Percentiles rank a stretch among this genome's conserved stretches.
Evolutionary conservation across 768 basidiomycete species (phyloP).

Genomic region (Strobilomyces confusus): DNA sequence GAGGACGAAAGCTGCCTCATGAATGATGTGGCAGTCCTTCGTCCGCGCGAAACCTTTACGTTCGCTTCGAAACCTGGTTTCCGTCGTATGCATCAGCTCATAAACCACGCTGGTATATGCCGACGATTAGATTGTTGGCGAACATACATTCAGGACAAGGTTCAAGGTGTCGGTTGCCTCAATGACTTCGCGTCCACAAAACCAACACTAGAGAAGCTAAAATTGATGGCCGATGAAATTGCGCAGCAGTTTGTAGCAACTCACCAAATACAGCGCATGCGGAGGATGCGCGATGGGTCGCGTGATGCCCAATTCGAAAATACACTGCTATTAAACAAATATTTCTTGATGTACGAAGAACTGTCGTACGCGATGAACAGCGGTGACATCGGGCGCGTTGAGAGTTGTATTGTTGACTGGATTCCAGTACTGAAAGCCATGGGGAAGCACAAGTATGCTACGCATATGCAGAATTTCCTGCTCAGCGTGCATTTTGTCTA

Average conservation of each 20-base stretch:
- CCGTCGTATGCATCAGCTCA: background rate
- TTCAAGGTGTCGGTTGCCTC: too few species aligned
- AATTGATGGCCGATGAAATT: conserved; percentile 23
- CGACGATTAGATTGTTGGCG: too few species aligned
- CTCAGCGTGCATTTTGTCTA: background rate
- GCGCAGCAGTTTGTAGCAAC: too few species aligned
- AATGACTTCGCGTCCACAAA: conserved; percentile 6
- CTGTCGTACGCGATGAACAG: conserved; percentile 31
- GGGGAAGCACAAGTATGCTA: background rate
- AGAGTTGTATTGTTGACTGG: background rate
- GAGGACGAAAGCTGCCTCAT: too few species aligned
- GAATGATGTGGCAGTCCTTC: background rate
- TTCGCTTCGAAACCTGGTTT: background rate
- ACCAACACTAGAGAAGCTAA: conserved; percentile 25
- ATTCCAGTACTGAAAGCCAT: background rate
- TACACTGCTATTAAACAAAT: conserved; percentile 27
- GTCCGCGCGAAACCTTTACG: background rate
- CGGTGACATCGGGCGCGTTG: background rate
- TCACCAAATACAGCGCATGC: too few species aligned
- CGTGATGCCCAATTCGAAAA: conserved; percentile 30
- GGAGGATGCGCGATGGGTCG: background rate
- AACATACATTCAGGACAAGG: too few species aligned
- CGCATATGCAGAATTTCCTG: background rate
- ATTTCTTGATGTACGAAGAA: too few species aligned
- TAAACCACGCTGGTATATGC: background rate